Evolutionary conservation across 768 basidiomycete species (phyloP).

Genomic region (Suillus ampliporus): DNA sequence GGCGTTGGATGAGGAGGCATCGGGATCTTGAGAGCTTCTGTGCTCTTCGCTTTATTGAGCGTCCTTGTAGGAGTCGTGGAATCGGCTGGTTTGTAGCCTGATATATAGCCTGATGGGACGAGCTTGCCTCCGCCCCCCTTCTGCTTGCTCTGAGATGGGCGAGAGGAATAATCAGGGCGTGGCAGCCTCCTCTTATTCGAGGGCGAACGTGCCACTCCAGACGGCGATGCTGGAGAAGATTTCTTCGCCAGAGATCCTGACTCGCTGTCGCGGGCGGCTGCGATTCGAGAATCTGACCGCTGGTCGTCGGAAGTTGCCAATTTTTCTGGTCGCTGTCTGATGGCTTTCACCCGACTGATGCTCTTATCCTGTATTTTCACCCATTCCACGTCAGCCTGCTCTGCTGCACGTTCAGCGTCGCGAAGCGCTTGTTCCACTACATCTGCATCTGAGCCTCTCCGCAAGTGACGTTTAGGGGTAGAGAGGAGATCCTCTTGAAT

Average conservation of each 20-base stretch:
- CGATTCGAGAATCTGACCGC: conserved; percentile 11
- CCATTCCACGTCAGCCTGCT: conserved; percentile 25
- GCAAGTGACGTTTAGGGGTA: conserved; percentile 30
- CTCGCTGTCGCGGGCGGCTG: conserved; percentile 25
- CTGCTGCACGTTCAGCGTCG: conserved; percentile 29
- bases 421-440: conserved; percentile 29
- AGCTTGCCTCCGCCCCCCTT: conserved; percentile 29
- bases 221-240: conserved; percentile 15
- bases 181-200: conserved; percentile 26
- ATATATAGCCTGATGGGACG: conserved; percentile 26
- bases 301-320: conserved; percentile 28
- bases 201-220: conserved; percentile 17
- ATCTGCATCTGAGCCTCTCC: conserved; percentile 34
- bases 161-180: conserved; percentile 29
- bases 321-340: conserved; percentile 1
- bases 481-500: conserved; percentile 37
- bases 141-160: conserved; percentile 22
- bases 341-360: background rate
- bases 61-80: conserved; percentile 33
- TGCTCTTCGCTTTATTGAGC: conserved; percentile 35
- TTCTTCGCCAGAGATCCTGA: conserved; percentile 16
- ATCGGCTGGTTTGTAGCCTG: conserved; percentile 40
- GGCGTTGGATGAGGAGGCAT: conserved; percentile 15
- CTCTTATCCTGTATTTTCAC: background rate
- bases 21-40: conserved; percentile 32